Evolutionary conservation across 1,284 basidiomycete species (phyloP).

Genomic region (Apiotrichum montevideense): DNA sequence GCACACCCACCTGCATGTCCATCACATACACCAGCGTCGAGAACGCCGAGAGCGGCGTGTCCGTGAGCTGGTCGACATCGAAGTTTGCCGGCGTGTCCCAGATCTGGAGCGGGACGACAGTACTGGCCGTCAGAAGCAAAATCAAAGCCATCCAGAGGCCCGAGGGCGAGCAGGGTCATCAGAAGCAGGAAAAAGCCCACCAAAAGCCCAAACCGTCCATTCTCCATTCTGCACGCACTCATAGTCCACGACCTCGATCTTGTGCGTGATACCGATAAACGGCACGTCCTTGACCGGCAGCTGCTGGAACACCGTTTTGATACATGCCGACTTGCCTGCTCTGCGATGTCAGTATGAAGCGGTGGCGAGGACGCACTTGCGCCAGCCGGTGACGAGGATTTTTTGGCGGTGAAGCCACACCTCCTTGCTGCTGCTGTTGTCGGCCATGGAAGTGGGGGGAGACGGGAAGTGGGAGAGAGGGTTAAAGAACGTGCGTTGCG

Average conservation of each 20-base stretch:
- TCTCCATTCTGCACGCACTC: slow-evolving; percentile 56
- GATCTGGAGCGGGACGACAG: slow-evolving; percentile 84
- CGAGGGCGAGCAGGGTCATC: not conserved
- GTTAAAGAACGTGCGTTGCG: not conserved
- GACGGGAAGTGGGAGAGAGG: not conserved
- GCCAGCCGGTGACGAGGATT: slow-evolving; percentile 69
- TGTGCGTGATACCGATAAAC: slow-evolving; percentile 81
- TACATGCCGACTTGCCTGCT: slow-evolving; percentile 88
- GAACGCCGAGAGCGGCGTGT: slow-evolving; percentile 65
- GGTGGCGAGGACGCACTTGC: slow-evolving; percentile 53
- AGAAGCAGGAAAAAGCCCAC: not conserved
- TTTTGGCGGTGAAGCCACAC: slow-evolving; percentile 47
- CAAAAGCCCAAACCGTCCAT: not conserved
- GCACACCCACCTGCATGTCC: slow-evolving; percentile 71
- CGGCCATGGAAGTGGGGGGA: not conserved
- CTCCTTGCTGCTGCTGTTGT: not conserved
- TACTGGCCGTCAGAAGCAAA: slow-evolving; percentile 51
- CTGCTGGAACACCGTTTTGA: slow-evolving; percentile 83
- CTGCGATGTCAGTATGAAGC: slow-evolving; percentile 45
- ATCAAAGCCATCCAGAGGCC: not conserved
- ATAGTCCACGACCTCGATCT: slow-evolving; percentile 65
- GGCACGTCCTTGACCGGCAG: slow-evolving; percentile 80
- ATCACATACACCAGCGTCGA: slow-evolving; percentile 88
- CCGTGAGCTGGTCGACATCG: slow-evolving; percentile 62
- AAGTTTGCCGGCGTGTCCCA: slow-evolving; percentile 91